Evolutionary conservation across 2,329 filamentous ascomycete species (phyloP), one percentile per base, ranked within the genome.

Genomic region (Pezicula rhizophila): DNA sequence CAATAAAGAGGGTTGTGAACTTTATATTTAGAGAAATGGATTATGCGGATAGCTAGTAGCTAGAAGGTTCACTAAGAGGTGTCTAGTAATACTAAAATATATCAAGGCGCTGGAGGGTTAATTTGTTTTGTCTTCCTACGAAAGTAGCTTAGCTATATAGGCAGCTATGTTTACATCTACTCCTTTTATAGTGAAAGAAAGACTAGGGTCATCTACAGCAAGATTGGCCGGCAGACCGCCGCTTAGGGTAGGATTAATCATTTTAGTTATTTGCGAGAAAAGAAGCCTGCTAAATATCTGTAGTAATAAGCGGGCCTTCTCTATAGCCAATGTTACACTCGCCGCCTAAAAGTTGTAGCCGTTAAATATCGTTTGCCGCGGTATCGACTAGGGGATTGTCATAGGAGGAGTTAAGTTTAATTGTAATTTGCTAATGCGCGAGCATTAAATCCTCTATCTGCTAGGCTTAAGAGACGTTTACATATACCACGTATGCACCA

Each of bases 271-370:
- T 59, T 87, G 82, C 0, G 75, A 70, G 59, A 82, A 87, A 15
- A 87, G 64, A 64, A 87, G 75, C n/a, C 77, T 76, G 2, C 82
- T 80, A 2, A 84, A 61, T 59, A 72, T 73, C 55, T 81, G 76
- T 35, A 78, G 56, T 0, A 66, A 68, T 5, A 66, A 64, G 4
- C 76, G 71, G 0, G 69, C 67, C 64, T 84, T 85, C 53, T 85
- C 83, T 71, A 80, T 80, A 1, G 82, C 80, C 0, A 80, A 80
- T 0, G 83, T 85, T 26, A 87, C 67, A 2, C 74, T 68, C 6
- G 68, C 68, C 1, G 82, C 84, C 61, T 87, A 82, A 61, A 87
- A 87, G 59, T 87, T 87, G 23, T 80, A 82, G 2, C 83, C 82
- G 45, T 81, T 80, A 72, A 23, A 84, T 67, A 8, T 67, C 59